Base-by-base conservation (phyloP, 1,284 basidiomycete species). In the Trichosporon sp. region DNA sequence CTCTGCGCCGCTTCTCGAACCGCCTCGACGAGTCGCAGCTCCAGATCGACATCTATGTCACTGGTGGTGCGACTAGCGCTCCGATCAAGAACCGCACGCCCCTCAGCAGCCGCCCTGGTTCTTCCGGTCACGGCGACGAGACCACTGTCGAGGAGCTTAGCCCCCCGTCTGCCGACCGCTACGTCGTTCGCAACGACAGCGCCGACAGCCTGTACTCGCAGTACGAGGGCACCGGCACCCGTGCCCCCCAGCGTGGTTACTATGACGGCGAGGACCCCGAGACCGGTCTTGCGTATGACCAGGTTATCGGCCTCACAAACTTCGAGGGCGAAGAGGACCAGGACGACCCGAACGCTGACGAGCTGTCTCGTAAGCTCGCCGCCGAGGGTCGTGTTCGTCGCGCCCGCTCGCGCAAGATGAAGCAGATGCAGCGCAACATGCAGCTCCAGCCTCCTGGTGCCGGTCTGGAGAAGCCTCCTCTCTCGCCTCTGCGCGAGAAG, bases 1-100 rank as follows among this genome's bases (percentile, higher is more conserved):
- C 89, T 63, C 80, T 95, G 32, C 87, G 90, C 21, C 86, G 87
- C 37, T 94, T 92, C 83, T 31, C 40, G 6, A 85, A 88, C 63
- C 87, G 92, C 82, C 86, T 91, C 16, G 85, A 89, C 0, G 76
- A 84, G 3, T 84, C 88, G 4, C 86, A 88, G 48, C 85, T 95
- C 8, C 89, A 91, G 74, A 85, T 95, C 68, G 91, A 93, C 76
- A 90, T 95, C 43, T 94, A 90, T 78, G 92, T 95, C 63, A 92
- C 91, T 3, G 90, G 90, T 40, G 78, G 68, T 43, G 68, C 67
- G 14, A 40, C 43, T 16, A 43, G 59, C 21, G 59, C 59, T 16
- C 59, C 59, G 6, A 32, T 63, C 16, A 63, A 63, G 59, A 63
- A 35, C 59, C 59, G 59, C 6, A 63, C 59, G 16, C 59, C 59